These are phyloP conservation scores for Calonectria pteridis DNA, from an alignment of 2,329 filamentous ascomycete species.

Conservation along the genomic window DNA sequence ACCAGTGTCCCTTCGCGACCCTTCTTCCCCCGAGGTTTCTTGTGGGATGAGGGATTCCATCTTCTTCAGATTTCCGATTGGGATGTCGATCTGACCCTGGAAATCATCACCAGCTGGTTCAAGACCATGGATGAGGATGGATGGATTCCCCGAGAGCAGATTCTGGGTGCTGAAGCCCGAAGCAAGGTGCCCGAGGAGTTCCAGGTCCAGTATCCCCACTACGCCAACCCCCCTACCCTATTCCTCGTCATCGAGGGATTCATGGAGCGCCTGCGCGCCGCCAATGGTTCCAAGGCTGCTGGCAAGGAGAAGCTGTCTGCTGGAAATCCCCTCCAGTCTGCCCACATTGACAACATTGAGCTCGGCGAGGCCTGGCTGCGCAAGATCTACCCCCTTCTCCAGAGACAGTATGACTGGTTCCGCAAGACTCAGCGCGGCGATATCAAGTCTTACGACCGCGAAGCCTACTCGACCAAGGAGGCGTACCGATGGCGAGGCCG, in stretches of 20 bases:
- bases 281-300: slow-evolving; percentile 60
- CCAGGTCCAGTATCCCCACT: slow-evolving; percentile 95
- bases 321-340: slow-evolving; percentile 67
- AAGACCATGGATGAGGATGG: slow-evolving; percentile 96
- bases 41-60: slow-evolving; percentile 99
- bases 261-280: slow-evolving; percentile 78
- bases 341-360: slow-evolving; percentile 76
- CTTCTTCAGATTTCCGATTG: slow-evolving; percentile 91
- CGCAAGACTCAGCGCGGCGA: slow-evolving; percentile 91
- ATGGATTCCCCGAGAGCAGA: slow-evolving; percentile 97
- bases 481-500: slow-evolving; percentile 96
- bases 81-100: slow-evolving; percentile 88
- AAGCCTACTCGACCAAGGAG: slow-evolving; percentile 89
- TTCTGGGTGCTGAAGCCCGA: slow-evolving; percentile 89
- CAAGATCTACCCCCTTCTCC: slow-evolving; percentile 86
- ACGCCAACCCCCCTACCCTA: slow-evolving; percentile 95
- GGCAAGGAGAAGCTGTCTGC: slow-evolving; percentile 59
- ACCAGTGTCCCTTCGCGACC: slow-evolving; percentile 92
- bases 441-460: slow-evolving; percentile 89
- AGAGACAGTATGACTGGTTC: slow-evolving; percentile 95
- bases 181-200: slow-evolving; percentile 96
- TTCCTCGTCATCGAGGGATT: slow-evolving; percentile 91
- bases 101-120: slow-evolving; percentile 96
- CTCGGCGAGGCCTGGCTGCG: slow-evolving; percentile 79
- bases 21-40: slow-evolving; percentile 95